Evolutionary conservation across 1,284 basidiomycete species (phyloP).

Genomic region (Irpex sp.): DNA sequence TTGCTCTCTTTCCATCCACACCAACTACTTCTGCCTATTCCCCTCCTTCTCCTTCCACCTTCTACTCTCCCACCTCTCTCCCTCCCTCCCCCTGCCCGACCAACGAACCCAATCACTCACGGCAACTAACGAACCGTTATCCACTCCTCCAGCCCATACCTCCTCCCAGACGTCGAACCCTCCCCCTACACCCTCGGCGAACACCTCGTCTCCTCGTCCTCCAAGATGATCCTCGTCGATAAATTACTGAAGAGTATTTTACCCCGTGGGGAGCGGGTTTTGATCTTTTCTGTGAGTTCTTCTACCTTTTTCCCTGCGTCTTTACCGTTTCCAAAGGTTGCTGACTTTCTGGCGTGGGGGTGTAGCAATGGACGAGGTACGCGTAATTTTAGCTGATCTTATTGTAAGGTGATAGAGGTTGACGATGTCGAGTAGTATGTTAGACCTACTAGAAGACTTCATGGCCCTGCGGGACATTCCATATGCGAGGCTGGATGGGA

Average conservation of each 20-base stretch:
- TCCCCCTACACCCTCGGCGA: slow-evolving; percentile 49
- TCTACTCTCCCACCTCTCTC: too few relatives aligned
- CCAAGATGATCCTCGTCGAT: slow-evolving; percentile 79
- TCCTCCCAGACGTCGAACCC: slow-evolving; percentile 48
- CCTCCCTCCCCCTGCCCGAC: too few relatives aligned
- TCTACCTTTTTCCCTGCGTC: background rate
- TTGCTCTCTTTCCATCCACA: too few relatives aligned
- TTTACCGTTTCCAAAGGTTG: background rate
- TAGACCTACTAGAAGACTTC: slow-evolving; percentile 84
- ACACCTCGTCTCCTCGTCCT: slow-evolving; percentile 52
- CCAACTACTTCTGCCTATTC: too few relatives aligned
- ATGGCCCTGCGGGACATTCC: slow-evolving; percentile 70
- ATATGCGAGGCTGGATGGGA: slow-evolving; percentile 78
- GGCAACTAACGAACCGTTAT: background rate
- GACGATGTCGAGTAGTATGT: slow-evolving; percentile 49
- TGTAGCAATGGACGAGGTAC: slow-evolving; percentile 53
- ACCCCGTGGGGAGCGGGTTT: slow-evolving; percentile 75
- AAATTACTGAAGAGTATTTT: slow-evolving; percentile 74
- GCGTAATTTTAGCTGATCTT: too few relatives aligned
- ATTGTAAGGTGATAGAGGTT: background rate
- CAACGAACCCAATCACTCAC: too few relatives aligned
- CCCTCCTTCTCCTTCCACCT: too few relatives aligned
- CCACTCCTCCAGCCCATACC: slow-evolving; percentile 44
- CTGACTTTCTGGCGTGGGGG: background rate
- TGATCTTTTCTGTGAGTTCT: slow-evolving; percentile 76